These are phyloP conservation scores for Viridothelium virens DNA, from an alignment of 495 filamentous ascomycete genomes.

Conservation along the genomic window DNA sequence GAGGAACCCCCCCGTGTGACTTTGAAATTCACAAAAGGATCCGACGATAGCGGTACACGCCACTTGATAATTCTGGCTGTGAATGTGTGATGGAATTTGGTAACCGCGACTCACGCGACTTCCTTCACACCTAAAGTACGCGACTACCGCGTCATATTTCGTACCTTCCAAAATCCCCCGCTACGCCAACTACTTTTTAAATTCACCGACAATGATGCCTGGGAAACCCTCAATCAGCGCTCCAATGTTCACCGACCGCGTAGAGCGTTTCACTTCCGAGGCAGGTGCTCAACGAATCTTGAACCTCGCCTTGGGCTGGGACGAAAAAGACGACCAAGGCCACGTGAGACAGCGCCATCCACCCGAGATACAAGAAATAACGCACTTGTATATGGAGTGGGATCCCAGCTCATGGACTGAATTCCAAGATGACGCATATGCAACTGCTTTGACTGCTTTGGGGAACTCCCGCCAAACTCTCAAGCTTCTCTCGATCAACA, in stretches of 20 bases:
- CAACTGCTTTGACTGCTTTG: neutral
- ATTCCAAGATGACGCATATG: conserved; percentile 1
- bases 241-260: neutral
- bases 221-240: neutral
- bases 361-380: neutral
- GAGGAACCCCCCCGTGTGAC: too few species aligned
- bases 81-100: too few species aligned
- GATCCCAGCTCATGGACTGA: conserved; percentile 1
- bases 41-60: too few species aligned
- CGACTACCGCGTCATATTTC: too few species aligned
- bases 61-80: too few species aligned
- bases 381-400: neutral
- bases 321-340: neutral
- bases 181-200: neutral
- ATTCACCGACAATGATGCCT: neutral
- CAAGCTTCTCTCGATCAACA: conserved; percentile 1
- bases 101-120: too few species aligned
- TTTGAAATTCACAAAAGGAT: too few species aligned
- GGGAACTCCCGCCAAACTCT: neutral
- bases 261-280: neutral
- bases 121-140: too few species aligned
- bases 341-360: neutral
- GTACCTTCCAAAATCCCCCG: neutral
- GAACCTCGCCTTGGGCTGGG: neutral
- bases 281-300: neutral